A percentile compares a stretch with the other conserved stretches of the same genome.
Conservation (phyloP, 176 grass and related monocot species). For the Musa troglodytarum region DNA sequence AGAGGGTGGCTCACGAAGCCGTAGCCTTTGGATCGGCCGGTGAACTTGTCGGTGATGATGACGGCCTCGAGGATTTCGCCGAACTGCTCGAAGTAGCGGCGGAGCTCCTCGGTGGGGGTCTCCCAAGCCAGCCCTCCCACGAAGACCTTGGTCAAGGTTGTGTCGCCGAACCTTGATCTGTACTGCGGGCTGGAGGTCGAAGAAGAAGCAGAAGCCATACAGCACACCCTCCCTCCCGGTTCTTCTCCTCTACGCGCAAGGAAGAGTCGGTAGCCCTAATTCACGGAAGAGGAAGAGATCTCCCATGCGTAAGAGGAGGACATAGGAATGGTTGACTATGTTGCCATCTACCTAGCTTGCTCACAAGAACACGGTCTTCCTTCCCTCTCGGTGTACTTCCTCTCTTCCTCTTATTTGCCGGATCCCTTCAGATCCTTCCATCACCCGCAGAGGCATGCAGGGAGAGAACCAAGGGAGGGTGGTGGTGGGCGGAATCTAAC, state of each 20-base stretch:
- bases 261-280: no score
- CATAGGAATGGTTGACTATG: no score
- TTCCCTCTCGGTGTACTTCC: no score
- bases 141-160: conserved; percentile 93
- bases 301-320: no score
- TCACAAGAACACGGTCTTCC: no score
- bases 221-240: no score
- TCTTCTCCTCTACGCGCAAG: no score
- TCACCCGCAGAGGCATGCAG: conserved; percentile 2
- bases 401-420: no score
- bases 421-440: no score
- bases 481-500: background rate
- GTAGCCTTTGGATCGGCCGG: conserved; percentile 88
- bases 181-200: conserved; percentile 16
- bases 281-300: no score
- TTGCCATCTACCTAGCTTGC: no score
- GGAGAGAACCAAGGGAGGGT: conserved; percentile 5
- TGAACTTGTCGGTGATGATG: conserved; percentile 71
- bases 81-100: conserved; percentile 60
- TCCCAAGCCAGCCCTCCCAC: conserved; percentile 95
- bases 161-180: conserved; percentile 83
- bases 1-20: conserved; percentile 57
- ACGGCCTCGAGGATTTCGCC: conserved; percentile 97
- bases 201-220: conserved; percentile 13
- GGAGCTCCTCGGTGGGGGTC: conserved; percentile 62